Evolutionary conservation across 192 early-diverging fungal species (phyloP), one percentile per base, ranked within the genome.

Genomic region (Entrophospora sp.): DNA sequence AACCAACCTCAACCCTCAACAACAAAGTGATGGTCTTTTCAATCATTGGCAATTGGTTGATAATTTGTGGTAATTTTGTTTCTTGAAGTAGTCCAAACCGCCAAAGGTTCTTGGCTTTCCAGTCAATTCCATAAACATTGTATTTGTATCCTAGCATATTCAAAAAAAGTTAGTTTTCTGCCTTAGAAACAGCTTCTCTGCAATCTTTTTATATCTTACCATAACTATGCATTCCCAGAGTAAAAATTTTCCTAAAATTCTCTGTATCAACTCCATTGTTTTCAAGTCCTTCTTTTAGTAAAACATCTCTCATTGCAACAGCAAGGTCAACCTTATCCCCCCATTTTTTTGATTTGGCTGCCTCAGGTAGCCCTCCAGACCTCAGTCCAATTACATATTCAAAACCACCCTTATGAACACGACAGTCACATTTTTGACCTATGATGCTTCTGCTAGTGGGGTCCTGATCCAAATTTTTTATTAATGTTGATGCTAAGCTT

Each of bases 91-190:
- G 16, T 48, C 61, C 45, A 48, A 63, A 24, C 18, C 20, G 28
- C 61, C 61, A 63, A 49, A 63, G 7, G 12, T 22, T 18, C 35
- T 14, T 49, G 13, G 4, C 16, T 36, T 36, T 63, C 32, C 44
- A 63, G 24, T 63, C 20, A 5, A 63, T 24, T 63, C 31, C 44
- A 12, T 63, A 63, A 22, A 63, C 14, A 3, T 63, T 63, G 31
- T 63, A 63, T 48, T 63, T 63, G 35, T 63, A 63, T 48, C 48
- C 42, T 63, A 63, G n/a, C n/a, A n/a, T n/a, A n/a, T n/a, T n/a
- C n/a, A n/a, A n/a, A n/a, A n/a, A n/a, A n/a, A n/a, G n/a, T n/a
- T n/a, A n/a, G n/a, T n/a, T n/a, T n/a, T n/a, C n/a, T n/a, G n/a
- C n/a, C n/a, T n/a, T n/a, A n/a, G n/a, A n/a, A n/a, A n/a, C n/a